Evolutionary conservation across 2,329 filamentous ascomycete genomes (phyloP).

Genomic region (Sarocladiaceae sp.): DNA sequence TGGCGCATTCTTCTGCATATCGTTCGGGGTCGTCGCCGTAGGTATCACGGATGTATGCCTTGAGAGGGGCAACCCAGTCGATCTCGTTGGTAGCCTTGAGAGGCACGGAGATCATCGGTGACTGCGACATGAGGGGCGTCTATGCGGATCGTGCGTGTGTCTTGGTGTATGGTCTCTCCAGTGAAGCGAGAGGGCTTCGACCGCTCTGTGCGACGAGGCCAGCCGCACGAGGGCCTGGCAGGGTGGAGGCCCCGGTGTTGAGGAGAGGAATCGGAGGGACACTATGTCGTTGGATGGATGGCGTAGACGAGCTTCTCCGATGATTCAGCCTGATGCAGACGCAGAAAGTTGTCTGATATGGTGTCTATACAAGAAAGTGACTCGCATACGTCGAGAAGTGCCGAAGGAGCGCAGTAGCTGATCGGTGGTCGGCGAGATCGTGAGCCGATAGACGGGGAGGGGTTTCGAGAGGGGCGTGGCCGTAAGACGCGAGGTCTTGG

Average conservation of each 20-base stretch:
- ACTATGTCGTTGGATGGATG: background rate
- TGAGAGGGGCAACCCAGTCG: slow-evolving; percentile 91
- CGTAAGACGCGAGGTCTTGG: background rate
- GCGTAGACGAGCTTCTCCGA: background rate
- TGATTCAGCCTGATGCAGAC: slow-evolving; percentile 1
- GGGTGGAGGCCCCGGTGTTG: background rate
- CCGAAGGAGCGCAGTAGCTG: background rate
- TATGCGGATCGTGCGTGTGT: background rate
- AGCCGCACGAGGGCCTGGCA: background rate
- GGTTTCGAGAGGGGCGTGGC: background rate
- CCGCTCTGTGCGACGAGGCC: slow-evolving; percentile 5
- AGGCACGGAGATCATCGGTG: slow-evolving; percentile 92
- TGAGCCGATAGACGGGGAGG: background rate
- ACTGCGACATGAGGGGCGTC: slow-evolving; percentile 62
- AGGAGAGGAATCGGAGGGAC: background rate
- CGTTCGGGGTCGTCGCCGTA: slow-evolving; percentile 97
- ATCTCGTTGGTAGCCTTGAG: slow-evolving; percentile 95
- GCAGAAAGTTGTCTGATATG: background rate
- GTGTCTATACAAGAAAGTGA: background rate
- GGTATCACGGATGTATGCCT: slow-evolving; percentile 86
- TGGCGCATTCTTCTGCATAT: slow-evolving; percentile 92
- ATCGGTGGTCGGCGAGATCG: slow-evolving; percentile 2
- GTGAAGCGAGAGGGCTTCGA: slow-evolving; percentile 1
- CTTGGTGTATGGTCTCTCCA: background rate
- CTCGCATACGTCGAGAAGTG: slow-evolving; percentile 4